Percentiles rank a stretch among this genome's conserved stretches.
Evolutionary conservation across 129 eudicot species (phyloP).

Genomic region (Escallonia rubra): DNA sequence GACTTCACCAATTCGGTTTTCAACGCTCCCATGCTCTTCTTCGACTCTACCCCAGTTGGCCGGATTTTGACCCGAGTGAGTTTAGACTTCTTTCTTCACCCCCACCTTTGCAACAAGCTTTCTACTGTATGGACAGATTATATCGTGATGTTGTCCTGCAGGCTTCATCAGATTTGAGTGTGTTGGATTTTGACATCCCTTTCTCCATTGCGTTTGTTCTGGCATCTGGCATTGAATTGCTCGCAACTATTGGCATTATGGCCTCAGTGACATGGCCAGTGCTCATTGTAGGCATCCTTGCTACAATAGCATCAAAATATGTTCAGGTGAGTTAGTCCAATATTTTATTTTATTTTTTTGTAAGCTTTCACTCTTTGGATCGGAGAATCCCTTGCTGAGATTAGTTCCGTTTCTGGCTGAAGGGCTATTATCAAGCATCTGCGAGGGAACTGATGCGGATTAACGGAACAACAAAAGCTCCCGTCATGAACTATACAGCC

Average conservation of each 20-base stretch:
- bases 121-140: neutral
- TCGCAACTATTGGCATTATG: constrained; percentile 48
- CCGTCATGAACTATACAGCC: constrained; percentile 68
- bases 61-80: constrained; percentile 63
- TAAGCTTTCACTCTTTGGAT: neutral
- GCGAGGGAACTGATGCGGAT: constrained; percentile 81
- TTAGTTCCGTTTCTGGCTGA: constrained; percentile 1
- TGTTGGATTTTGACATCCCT: constrained; percentile 60
- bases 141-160: constrained; percentile 11
- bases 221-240: constrained; percentile 34
- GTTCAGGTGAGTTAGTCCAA: constrained; percentile 39
- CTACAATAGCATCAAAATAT: constrained; percentile 42
- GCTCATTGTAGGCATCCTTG: constrained; percentile 55
- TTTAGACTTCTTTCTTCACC: neutral
- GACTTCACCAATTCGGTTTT: constrained; percentile 43
- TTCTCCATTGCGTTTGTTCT: constrained; percentile 27
- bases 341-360: neutral
- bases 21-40: constrained; percentile 67
- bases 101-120: neutral
- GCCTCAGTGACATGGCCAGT: constrained; percentile 88
- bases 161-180: constrained; percentile 72
- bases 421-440: constrained; percentile 68
- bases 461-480: constrained; percentile 89
- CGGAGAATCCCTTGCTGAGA: neutral
- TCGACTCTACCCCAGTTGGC: constrained; percentile 75